Conservation (phyloP, 140 eudicot genomes). For the Bidens hawaiensis region DNA sequence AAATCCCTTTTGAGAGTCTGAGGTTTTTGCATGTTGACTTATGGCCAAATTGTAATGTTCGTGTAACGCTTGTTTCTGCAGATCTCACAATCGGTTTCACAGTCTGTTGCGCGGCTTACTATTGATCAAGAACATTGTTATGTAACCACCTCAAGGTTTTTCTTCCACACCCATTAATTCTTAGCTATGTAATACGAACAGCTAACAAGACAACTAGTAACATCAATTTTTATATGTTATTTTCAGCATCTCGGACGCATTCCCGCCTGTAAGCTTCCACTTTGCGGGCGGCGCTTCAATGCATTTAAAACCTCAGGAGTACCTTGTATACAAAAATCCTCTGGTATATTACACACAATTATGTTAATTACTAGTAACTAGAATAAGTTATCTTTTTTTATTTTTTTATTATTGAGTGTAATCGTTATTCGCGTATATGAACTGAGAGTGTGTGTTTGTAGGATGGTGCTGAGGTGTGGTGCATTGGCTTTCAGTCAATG, state of each 20-base stretch:
- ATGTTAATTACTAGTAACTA: not conserved
- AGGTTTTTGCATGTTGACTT: too few relatives aligned
- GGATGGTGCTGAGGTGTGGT: slow-evolving; percentile 79
- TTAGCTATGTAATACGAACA: too few relatives aligned
- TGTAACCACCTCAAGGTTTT: too few relatives aligned
- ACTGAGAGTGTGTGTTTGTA: slow-evolving; percentile 7
- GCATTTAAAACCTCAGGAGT: not conserved
- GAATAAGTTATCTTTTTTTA: not conserved
- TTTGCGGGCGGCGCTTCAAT: too few relatives aligned
- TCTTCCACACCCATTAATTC: too few relatives aligned
- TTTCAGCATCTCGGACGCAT: not conserved
- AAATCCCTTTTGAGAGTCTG: too few relatives aligned
- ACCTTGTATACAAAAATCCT: not conserved
- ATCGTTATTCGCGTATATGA: not conserved
- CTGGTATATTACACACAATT: not conserved
- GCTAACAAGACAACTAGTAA: not conserved
- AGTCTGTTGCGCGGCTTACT: not conserved
- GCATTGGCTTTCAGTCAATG: slow-evolving; percentile 71
- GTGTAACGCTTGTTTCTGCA: too few relatives aligned
- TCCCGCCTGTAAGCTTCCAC: not conserved
- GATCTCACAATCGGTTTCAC: too few relatives aligned
- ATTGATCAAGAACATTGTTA: too few relatives aligned
- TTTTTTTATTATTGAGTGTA: too few relatives aligned
- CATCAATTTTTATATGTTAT: not conserved
- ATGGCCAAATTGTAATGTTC: too few relatives aligned